Base-by-base conservation (phyloP, 495 filamentous ascomycete species). In the Pseudevernia furfuracea region DNA sequence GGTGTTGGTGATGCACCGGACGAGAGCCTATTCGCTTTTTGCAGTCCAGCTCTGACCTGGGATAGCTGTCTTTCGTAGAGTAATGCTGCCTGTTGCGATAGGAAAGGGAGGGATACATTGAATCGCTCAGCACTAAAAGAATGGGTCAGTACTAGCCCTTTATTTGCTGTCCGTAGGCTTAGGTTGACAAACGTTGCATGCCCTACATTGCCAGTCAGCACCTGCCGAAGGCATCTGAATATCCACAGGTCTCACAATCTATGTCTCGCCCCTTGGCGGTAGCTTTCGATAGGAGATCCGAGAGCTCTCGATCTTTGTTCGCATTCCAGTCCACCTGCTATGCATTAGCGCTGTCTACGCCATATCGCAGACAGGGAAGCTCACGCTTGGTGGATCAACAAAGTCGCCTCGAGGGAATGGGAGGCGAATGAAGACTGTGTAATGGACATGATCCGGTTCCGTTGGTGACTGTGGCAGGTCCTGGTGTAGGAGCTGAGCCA, bases 81-180 rank as follows among this genome's bases (percentile, higher is more conserved):
- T 87, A 92, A 97, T 76, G 90, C 90, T 66, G 90, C 91, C 74
- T 97, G 91, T 73, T 97, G 92, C 8, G 96, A 85, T 11, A 98
- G 78, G 72, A 97, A 98, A 32, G 91, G 82, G 34, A 92, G 82
- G 17, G 89, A 87, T 44, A 97, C 94, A 59, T 88, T 77, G 73
- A 89, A 88, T 46, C 78, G 76, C 34, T 79, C 74, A 28, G 86
- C 83, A 56, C 86, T 89, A 65, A 23, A 10, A 66, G 11, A 36
- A 41, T 19, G 8, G 23, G 25, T 41, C 14, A 64, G 59, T 61
- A 69, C 62, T 65, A 74, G 44, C 23, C 53, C 49, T 37, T 57
- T 46, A 19, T 7, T 1, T 41, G 53, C 19, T 28, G 14, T n/a
- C 14, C 25, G 38, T 25, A 6, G 14, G 28, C 49, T 79, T 49